Conservation (phyloP, 768 basidiomycete species). For the Lentinula detonsa region DNA sequence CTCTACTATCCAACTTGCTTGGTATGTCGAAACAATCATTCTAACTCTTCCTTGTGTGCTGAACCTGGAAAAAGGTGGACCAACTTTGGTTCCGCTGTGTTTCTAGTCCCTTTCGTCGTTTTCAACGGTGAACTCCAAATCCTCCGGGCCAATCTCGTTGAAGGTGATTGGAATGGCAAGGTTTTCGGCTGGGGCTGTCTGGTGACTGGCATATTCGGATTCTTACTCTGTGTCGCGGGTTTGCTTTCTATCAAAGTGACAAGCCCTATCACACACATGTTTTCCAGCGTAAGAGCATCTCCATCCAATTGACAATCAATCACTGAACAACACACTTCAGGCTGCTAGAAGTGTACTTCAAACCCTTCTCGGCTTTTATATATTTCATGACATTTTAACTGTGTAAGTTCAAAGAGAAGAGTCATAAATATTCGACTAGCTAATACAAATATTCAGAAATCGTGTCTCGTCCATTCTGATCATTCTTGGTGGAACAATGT, state of each 20-base stretch:
- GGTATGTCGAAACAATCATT: slow-evolving; percentile 19
- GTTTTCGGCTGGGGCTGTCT: slow-evolving; percentile 60
- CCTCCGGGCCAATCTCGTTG: slow-evolving; percentile 32
- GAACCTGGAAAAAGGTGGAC: slow-evolving; percentile 38
- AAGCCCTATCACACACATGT: slow-evolving; percentile 82
- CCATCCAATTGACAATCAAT: background rate
- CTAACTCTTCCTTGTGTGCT: background rate
- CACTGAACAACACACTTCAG: slow-evolving; percentile 25
- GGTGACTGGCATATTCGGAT: slow-evolving; percentile 74
- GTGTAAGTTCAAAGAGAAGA: slow-evolving; percentile 37
- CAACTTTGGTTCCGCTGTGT: slow-evolving; percentile 59
- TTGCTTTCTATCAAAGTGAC: slow-evolving; percentile 79
- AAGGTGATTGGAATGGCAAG: slow-evolving; percentile 39
- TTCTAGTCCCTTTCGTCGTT: slow-evolving; percentile 60
- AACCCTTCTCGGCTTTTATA: slow-evolving; percentile 70
- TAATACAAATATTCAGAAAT: slow-evolving; percentile 32
- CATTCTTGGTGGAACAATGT: slow-evolving; percentile 68
- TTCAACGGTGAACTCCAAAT: slow-evolving; percentile 46
- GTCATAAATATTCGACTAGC: background rate
- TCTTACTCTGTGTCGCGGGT: slow-evolving; percentile 74
- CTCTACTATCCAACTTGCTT: slow-evolving; percentile 68
- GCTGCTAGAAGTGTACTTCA: slow-evolving; percentile 81
- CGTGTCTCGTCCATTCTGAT: slow-evolving; percentile 59
- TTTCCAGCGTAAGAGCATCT: slow-evolving; percentile 56
- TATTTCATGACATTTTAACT: slow-evolving; percentile 71